Conservation (phyloP, 2,329 filamentous ascomycete genomes). For the Fusarium verticillioides region DNA sequence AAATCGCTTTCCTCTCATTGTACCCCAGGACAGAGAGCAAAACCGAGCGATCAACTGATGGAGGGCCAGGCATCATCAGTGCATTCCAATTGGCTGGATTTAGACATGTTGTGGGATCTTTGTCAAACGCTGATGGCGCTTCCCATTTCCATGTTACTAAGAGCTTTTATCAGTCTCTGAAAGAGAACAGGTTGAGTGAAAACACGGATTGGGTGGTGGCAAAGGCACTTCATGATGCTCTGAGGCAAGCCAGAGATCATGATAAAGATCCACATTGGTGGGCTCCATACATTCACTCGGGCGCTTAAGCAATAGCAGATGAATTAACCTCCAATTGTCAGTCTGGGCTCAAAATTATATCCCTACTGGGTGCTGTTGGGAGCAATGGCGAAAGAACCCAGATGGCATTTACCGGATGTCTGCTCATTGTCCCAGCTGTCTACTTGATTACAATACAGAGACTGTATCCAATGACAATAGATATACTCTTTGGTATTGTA, state of each 20-base stretch:
- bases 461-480: neutral
- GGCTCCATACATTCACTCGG: neutral
- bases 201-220: neutral
- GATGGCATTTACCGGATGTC: too few species aligned
- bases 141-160: neutral
- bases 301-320: neutral
- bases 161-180: neutral
- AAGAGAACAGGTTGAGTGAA: neutral
- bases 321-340: accelerated
- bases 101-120: neutral
- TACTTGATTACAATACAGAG: accelerated
- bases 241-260: neutral
- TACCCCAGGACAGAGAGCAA: neutral
- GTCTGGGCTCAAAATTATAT: neutral
- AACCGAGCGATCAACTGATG: neutral
- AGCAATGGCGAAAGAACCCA: too few species aligned
- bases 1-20: neutral
- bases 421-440: neutral
- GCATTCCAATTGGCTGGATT: neutral
- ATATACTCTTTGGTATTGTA: neutral
- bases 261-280: neutral
- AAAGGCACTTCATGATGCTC: neutral
- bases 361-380: neutral
- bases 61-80: neutral
- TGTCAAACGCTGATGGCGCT: neutral